Evolutionary conservation across 352 stramenopile species (phyloP), one percentile per base, ranked within the genome.

Genomic region (Saprolegnia diclina): DNA sequence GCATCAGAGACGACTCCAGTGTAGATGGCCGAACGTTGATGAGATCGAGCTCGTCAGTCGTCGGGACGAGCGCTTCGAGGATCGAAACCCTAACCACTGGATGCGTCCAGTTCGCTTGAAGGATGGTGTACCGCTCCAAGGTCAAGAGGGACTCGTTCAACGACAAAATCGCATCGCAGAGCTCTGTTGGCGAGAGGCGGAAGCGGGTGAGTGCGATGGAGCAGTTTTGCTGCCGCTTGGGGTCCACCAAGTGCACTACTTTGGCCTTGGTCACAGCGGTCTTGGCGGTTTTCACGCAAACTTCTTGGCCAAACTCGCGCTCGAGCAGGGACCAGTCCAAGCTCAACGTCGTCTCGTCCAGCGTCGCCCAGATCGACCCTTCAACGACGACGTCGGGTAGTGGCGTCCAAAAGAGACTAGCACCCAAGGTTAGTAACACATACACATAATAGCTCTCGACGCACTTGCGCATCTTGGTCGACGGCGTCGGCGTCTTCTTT

Each of bases 1-100:
- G 72, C 71, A 42, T 74, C 74, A 13, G 80, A 71, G 66, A 89
- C 80, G 32, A 79, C 76, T 9, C 68, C 22, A 11, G 71, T 80
- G 0, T 35, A 35, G 5, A 6, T 35, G 78, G 78, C 24, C 88
- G 74, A 16, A 89, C 64, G 5, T 63, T 52, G n/a, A 71, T 67
- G 5, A 62, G 45, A 14, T 59, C 65, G 26, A 74, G 22, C 45
- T 77, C 73, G 10, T 75, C 69, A 7, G 46, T 2, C 5, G 67
- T 75, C 18, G 73, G 73, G 19, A 67, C 53, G 29, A 73, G 24
- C 32, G 56, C 71, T 37, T 59, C 56, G 19, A 78, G 57, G 44
- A 70, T 71, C 29, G 32, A n/a, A 18, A 78, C 54, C n/a, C 46
- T 68, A 59, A 16, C 29, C 29, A 35, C 29, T 6, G 10, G 42